These are phyloP conservation scores for Leccinum variabile DNA, from an alignment of 1,284 basidiomycete species.

Conservation along the genomic window DNA sequence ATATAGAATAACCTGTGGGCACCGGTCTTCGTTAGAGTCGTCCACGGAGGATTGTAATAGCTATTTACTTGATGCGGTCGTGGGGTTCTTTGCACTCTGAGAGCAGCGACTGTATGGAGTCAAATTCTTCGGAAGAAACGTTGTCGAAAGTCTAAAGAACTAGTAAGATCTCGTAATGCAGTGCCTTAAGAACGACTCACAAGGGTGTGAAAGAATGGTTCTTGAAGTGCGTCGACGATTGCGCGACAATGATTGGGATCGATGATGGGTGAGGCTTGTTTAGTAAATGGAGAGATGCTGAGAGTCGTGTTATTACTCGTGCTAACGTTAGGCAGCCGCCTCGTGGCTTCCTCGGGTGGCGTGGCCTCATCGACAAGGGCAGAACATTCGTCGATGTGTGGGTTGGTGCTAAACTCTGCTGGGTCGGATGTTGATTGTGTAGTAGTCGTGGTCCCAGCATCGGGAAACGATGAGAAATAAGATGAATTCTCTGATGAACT, in stretches of 20 bases:
- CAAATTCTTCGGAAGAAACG: not conserved
- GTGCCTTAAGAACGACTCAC: not conserved
- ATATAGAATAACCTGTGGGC: too few relatives aligned
- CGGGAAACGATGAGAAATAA: too few relatives aligned
- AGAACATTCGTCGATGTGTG: too few relatives aligned
- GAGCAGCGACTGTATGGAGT: not conserved
- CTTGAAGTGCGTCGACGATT: not conserved
- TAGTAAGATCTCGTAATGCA: not conserved
- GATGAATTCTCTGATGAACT: too few relatives aligned
- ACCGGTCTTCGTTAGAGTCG: not conserved
- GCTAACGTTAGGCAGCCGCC: not conserved
- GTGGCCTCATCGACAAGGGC: not conserved
- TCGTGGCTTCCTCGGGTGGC: not conserved
- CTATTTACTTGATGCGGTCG: not conserved
- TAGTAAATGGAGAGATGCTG: not conserved
- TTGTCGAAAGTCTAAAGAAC: not conserved
- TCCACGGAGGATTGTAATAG: not conserved
- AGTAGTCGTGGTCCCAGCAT: too few relatives aligned
- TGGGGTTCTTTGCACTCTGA: not conserved
- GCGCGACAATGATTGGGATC: not conserved
- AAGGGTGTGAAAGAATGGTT: not conserved
- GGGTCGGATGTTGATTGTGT: too few relatives aligned
- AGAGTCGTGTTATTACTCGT: not conserved
- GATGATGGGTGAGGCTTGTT: not conserved
- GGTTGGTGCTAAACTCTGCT: too few relatives aligned